Evolutionary conservation across 2,329 filamentous ascomycete genomes (phyloP).

Genomic region (Neonectria neomacrospora): DNA sequence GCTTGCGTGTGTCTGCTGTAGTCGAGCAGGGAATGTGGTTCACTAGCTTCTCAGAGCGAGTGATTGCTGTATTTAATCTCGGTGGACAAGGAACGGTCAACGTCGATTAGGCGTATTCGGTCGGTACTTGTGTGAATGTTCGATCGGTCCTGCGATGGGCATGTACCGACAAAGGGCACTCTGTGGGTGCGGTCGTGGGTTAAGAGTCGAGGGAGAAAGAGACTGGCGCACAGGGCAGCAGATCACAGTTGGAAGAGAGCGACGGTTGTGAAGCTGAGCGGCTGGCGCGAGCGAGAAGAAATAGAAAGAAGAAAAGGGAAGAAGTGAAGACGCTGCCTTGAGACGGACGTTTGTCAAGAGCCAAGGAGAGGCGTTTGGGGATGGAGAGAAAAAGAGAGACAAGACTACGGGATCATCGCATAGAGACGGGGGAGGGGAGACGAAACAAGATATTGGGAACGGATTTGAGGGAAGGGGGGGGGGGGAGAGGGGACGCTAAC

Average conservation of each 20-base stretch:
- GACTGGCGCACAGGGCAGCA: constrained; percentile 32
- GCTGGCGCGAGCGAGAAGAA: constrained; percentile 36
- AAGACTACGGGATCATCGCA: constrained; percentile 26
- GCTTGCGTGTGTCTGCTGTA: constrained; percentile 26
- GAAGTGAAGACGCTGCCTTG: constrained; percentile 42
- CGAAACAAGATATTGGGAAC: constrained; percentile 44
- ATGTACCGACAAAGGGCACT: constrained; percentile 33
- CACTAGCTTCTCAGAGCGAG: constrained; percentile 26
- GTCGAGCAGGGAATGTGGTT: constrained; percentile 36
- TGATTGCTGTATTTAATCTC: constrained; percentile 21
- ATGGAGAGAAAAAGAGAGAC: constrained; percentile 23
- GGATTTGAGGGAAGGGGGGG: no score
- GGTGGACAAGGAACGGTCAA: constrained; percentile 45
- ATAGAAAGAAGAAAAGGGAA: constrained; percentile 30
- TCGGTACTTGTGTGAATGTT: constrained; percentile 35
- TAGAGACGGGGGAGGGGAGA: constrained; percentile 34
- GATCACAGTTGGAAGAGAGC: constrained; percentile 37
- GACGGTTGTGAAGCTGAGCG: constrained; percentile 33
- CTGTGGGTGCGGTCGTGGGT: constrained; percentile 16
- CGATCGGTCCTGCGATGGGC: constrained; percentile 46
- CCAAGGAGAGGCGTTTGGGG: constrained; percentile 37
- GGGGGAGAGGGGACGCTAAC: constrained; percentile 6
- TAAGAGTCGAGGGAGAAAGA: constrained; percentile 23
- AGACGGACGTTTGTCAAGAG: constrained; percentile 29
- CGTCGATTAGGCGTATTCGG: constrained; percentile 42